Evolutionary conservation across 164 flowering plant species (phyloP), one percentile per base, ranked within the genome.

Genomic region (Stephania yunnanensis): DNA sequence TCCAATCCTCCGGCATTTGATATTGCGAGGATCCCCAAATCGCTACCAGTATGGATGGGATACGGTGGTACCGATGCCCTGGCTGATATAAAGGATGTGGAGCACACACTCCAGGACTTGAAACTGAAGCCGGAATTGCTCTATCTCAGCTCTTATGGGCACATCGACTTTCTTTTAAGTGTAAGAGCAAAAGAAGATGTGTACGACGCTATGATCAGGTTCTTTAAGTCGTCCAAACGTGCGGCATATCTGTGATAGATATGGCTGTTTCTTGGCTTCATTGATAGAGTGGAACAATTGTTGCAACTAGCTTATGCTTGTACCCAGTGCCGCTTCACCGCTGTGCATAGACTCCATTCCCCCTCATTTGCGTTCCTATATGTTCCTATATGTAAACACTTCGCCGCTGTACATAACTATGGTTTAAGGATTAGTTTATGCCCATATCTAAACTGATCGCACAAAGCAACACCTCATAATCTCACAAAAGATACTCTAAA

Each of bases 11-110:
- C 97, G 30, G 71, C 29, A 64, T 96, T 94, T 78, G 87, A 91
- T 79, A 85, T 94, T 12, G 78, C 85, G 73, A 75, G 42, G 61
- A 90, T 96, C 74, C 97, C 98, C 20, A 80, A 84, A 67, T 85
- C 91, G 15, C 73, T 95, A 82, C 99, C 99, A 3, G 61, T 93
- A 53, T 95, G 97, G 98, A 88, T 92, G 91, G 90, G 86, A 65
- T 95, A 93, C 76, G 99, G 99, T 5, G 97, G 94, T 70, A 85
- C 79, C 9, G 99, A 95, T 86, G 92, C 82, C 55, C 79, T 95
- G 58, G 92, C 97, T 53, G 98, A 93, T 79, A 20, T 84, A 44
- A 72, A 73, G n/a, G 99, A 95, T 80, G 77, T 95, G 29, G 75
- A 91, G 72, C 95, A 77, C 74, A 95, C 94, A 4, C 81, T 93